Conservation (phyloP, 805 yeast species). For the Wickerhamomyces chambardii region DNA sequence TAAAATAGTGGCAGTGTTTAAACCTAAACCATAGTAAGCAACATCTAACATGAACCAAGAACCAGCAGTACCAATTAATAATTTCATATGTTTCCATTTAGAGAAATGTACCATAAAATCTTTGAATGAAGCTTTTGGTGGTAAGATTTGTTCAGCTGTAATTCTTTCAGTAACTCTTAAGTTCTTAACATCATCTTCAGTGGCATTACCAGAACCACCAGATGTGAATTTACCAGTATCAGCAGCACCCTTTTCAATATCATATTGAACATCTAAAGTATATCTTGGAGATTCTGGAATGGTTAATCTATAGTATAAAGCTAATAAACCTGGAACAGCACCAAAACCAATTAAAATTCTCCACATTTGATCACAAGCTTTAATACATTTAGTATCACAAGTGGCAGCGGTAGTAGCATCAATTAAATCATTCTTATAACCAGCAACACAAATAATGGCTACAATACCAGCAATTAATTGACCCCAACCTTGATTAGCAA, state of each 20-base stretch:
- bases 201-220: conserved; percentile 45
- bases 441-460: conserved; percentile 68
- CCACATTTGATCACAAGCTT: conserved; percentile 92
- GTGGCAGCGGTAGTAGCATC: conserved; percentile 42
- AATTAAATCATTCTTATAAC: conserved; percentile 55
- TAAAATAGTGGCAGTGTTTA: conserved; percentile 74
- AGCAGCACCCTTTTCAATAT: conserved; percentile 47
- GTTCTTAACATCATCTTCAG: conserved; percentile 30
- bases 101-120: conserved; percentile 70
- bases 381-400: conserved; percentile 60
- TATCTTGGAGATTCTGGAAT: conserved; percentile 95
- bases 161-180: conserved; percentile 39
- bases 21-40: conserved; percentile 83
- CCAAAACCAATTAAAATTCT: conserved; percentile 86
- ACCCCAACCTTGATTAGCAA: conserved; percentile 97
- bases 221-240: conserved; percentile 41
- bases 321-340: conserved; percentile 78
- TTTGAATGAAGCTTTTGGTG: conserved; percentile 74
- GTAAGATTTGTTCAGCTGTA: conserved; percentile 41
- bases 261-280: conserved; percentile 64
- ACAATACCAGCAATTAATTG: conserved; percentile 84
- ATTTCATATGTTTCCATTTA: conserved; percentile 83
- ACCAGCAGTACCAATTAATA: conserved; percentile 82
- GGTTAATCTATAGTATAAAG: conserved; percentile 85
- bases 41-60: conserved; percentile 89